Evolutionary conservation across 148 eudicot genomes (phyloP), one percentile per base, ranked within the genome.

Genomic region (Chenopodium quinoa): DNA sequence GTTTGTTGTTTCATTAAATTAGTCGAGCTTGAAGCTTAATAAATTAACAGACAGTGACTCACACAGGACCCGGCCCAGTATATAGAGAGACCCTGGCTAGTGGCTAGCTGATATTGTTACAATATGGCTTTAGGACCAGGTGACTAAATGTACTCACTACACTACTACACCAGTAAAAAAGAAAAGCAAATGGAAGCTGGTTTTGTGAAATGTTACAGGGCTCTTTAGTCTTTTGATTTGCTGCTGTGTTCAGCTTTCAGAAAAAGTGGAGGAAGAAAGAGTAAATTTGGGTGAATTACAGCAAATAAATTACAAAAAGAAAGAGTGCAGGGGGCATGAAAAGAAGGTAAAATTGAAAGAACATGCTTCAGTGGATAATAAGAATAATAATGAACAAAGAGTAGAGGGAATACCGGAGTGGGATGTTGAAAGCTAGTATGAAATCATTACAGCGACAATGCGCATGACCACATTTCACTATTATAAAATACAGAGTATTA

Each of bases 341-440:
- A 10, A 17, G 46, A 54, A 14, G 19, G 37, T 54, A 34, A 29
- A n/a, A 52, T 16, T 4, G 44, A 40, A 40, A 40, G n/a, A 75
- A 75, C 47, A 54, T 73, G 75, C 34, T 73, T 73, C 75, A 20
- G 75, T 73, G 12, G 12, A 62, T 44, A 17, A 56, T 17, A 14
- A 56, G 2, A 40, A 7, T 73, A 46, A 22, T 40, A 46, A 58
- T 50, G 44, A 54, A 11, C 6, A 9, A 13, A 37, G n/a, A 75
- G 47, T 56, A 40, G 44, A 56, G 78, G 29, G 46, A 56, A 75
- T 6, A 20, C 16, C 12, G 50, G 74, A 8, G 69, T 62, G 70
- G 70, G 52, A 62, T 20, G 54, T 14, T 19, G 78, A 40, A 37
- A 63, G 67, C 67, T 20, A 63, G 63, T 40, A 62, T 64, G 60